These are phyloP conservation scores for Exophiala bonariae DNA, from an alignment of 2,329 filamentous ascomycete genomes.

Conservation along the genomic window DNA sequence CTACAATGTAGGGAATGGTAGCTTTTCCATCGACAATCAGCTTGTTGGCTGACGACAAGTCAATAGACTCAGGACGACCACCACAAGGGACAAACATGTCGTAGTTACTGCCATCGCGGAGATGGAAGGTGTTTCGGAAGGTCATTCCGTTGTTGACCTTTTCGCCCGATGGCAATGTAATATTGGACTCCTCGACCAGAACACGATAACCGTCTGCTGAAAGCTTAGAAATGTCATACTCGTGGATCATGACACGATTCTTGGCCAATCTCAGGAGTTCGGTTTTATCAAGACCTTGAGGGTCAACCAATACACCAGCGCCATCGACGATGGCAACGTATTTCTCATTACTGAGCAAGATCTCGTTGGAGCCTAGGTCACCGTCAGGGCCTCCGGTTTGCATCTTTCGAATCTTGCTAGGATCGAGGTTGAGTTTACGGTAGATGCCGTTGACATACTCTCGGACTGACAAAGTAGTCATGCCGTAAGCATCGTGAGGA, in stretches of 20 bases:
- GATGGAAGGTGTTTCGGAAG: slow-evolving; percentile 97
- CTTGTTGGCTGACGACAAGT: slow-evolving; percentile 81
- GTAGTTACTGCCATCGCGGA: slow-evolving; percentile 73
- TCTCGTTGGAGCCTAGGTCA: slow-evolving; percentile 96
- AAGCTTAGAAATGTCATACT: slow-evolving; percentile 83
- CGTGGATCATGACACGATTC: slow-evolving; percentile 81
- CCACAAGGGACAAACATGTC: slow-evolving; percentile 95
- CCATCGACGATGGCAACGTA: slow-evolving; percentile 96
- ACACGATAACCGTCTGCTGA: slow-evolving; percentile 88
- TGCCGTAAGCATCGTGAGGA: slow-evolving; percentile 92
- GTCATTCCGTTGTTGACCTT: slow-evolving; percentile 84
- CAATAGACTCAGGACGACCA: slow-evolving; percentile 93
- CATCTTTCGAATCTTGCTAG: slow-evolving; percentile 82
- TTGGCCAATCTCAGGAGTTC: slow-evolving; percentile 85
- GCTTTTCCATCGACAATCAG: slow-evolving; percentile 89
- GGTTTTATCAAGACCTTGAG: slow-evolving; percentile 78
- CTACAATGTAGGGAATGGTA: slow-evolving; percentile 89
- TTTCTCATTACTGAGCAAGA: slow-evolving; percentile 91
- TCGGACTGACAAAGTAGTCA: slow-evolving; percentile 95
- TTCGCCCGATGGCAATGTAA: slow-evolving; percentile 86
- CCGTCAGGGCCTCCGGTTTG: slow-evolving; percentile 97
- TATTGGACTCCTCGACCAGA: slow-evolving; percentile 84
- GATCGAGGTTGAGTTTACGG: slow-evolving; percentile 89
- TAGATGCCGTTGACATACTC: slow-evolving; percentile 97
- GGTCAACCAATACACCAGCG: slow-evolving; percentile 89